Base-by-base conservation (phyloP, 768 basidiomycete genomes). In the Termitomyces sp. region DNA sequence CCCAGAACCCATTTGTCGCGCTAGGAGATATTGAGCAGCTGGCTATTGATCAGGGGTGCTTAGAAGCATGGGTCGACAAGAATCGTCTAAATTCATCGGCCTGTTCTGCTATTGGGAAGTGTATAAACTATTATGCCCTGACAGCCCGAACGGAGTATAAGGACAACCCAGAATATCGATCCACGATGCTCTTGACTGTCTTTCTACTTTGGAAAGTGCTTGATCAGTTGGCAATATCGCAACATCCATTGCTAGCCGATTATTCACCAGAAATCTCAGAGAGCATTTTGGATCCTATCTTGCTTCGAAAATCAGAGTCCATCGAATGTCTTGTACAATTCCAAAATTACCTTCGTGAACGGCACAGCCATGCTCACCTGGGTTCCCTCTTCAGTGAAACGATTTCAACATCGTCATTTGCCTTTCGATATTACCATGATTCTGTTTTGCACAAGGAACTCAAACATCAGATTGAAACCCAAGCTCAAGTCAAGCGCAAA, bases 121-220 rank as follows among this genome's bases (percentile, higher is more conserved):
- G 65, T 40, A 67, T 66, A 15, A 39, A 36, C 15, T 42, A 56
- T 7, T 72, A 77, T 45, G 60, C 63, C 4, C 52, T 57, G 0
- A 52, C 61, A 0, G 70, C 76, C 0, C 27, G 45, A 22, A 29
- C n/a, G 0, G 50, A 59, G 7, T 77, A 76, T 46, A 46, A 50
- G 13, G 56, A 59, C 20, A 76, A 69, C 41, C 72, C 76, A 7
- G 76, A 79, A 53, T 59, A 67, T 29, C 36, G 66, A 4, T 80
- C 79, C 0, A 50, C 74, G 2, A 76, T 82, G 71, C 56, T 82
- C 39, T 61, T 83, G 43, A 75, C 75, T 5, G 54, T 74, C 31
- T 60, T 81, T 22, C 74, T 79, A 31, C 67, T 82, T 16, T 82
- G 81, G 81, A 66, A 76, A 1, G 76, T 73, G 0, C 64, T 82